A percentile compares a stretch with the other conserved stretches of the same genome.
These are phyloP conservation scores for Sisymbrium altissimum DNA, from an alignment of 345 rosid genomes.

Conservation along the genomic window DNA sequence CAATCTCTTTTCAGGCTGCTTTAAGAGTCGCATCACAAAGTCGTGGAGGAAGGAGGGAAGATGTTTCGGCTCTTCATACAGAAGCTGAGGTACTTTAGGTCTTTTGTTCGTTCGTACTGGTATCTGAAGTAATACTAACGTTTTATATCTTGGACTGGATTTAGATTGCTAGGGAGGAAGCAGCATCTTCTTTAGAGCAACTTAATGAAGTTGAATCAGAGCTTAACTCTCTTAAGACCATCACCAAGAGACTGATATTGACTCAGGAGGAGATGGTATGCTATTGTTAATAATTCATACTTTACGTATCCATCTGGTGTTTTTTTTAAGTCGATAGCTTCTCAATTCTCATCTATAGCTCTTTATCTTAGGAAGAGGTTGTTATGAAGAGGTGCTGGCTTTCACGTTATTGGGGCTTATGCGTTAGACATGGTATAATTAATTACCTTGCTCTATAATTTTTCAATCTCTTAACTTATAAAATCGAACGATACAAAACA, in stretches of 20 bases:
- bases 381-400: constrained; percentile 99
- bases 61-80: constrained; percentile 51
- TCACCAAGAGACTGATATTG: constrained; percentile 71
- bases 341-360: constrained; percentile 41
- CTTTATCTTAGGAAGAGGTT: constrained; percentile 79
- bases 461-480: background rate
- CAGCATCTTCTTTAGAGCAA: constrained; percentile 61
- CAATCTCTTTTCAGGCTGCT: constrained; percentile 69
- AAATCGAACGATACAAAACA: too few species aligned
- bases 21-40: constrained; percentile 51
- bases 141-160: constrained; percentile 13
- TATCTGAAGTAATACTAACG: constrained; percentile 1
- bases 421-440: constrained; percentile 63
- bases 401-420: constrained; percentile 93
- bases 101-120: constrained; percentile 14
- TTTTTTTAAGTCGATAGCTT: constrained; percentile 33
- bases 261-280: constrained; percentile 91
- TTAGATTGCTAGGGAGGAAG: constrained; percentile 73
- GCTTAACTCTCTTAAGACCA: constrained; percentile 50
- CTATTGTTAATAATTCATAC: constrained; percentile 12
- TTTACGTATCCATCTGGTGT: constrained; percentile 5
- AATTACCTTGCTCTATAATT: background rate
- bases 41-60: constrained; percentile 46
- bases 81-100: constrained; percentile 68
- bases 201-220: constrained; percentile 64